Base-by-base conservation (phyloP, 2,329 filamentous ascomycete genomes). In the Hypoxylon sp. region DNA sequence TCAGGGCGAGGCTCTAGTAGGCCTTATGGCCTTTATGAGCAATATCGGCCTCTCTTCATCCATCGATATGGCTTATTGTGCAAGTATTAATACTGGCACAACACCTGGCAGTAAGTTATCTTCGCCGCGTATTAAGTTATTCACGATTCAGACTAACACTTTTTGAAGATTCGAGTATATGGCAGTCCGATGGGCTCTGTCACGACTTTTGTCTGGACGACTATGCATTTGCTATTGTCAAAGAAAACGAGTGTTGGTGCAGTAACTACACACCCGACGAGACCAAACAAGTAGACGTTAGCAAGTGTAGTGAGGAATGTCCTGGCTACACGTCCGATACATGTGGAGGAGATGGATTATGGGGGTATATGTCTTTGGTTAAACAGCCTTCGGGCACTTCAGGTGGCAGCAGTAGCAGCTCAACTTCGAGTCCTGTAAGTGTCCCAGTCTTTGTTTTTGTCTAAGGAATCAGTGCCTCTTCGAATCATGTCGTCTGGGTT, bases 161-260 rank as follows among this genome's bases (percentile, higher is more conserved):
- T 63, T 68, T 53, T 51, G 11, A 43, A 90, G 88, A 87, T 69
- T 75, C 77, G 32, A 86, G 83, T 67, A 85, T 84, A 70, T 90
- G 80, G 67, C 90, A 93, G 77, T 91, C 91, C 19, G 89, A 93
- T 72, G 91, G 91, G 30, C 84, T 89, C 11, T 95, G 92, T 76
- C 80, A 83, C 53, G 80, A 86, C 52, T 84, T 84, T 52, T 95
- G 92, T 79, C 73, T 79, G 25, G 74, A 76, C 19, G 72, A 82
- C 14, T 91, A 84, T 70, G 91, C 91, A 41, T 92, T 90, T 68
- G 91, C 90, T 70, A 82, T 95, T 51, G 81, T 94, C 1, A 86
- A 93, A 72, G 84, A 80, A 14, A 82, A 87, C 32, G 79, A 84
- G 56, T 95, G 92, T 76, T 95, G 91, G 91, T 95, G 92, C 77